These are phyloP conservation scores for Canariomyces notabilis DNA, from an alignment of 2,329 filamentous ascomycete species.

Conservation along the genomic window DNA sequence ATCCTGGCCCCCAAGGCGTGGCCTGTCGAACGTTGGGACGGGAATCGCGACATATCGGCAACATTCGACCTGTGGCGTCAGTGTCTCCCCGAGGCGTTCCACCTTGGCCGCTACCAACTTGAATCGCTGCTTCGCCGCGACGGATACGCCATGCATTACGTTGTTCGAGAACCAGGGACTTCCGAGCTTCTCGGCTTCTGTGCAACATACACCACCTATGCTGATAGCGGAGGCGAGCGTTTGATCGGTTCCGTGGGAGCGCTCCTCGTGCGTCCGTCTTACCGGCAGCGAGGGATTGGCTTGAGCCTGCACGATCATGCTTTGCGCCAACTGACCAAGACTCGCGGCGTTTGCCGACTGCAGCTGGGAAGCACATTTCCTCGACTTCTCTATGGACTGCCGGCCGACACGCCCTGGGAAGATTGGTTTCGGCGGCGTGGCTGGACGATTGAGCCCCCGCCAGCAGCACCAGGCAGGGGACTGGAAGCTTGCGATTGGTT, in stretches of 20 bases:
- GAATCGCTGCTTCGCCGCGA: slow-evolving; percentile 46
- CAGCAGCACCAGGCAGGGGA: slow-evolving; percentile 41
- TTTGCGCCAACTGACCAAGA: slow-evolving; percentile 43
- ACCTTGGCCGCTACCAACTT: slow-evolving; percentile 39
- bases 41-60: slow-evolving; percentile 36
- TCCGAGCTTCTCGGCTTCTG: slow-evolving; percentile 51
- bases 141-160: slow-evolving; percentile 53
- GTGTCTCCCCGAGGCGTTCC: slow-evolving; percentile 42
- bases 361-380: slow-evolving; percentile 57
- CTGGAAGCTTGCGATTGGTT: slow-evolving; percentile 51
- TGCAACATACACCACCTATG: slow-evolving; percentile 55
- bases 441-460: slow-evolving; percentile 48
- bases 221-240: slow-evolving; percentile 46
- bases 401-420: slow-evolving; percentile 36
- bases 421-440: slow-evolving; percentile 52
- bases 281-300: slow-evolving; percentile 48
- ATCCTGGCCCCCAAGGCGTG: slow-evolving; percentile 34
- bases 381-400: slow-evolving; percentile 51
- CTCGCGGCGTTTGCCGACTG: slow-evolving; percentile 48
- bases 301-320: slow-evolving; percentile 49
- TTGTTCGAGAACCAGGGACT: slow-evolving; percentile 45
- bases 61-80: slow-evolving; percentile 45
- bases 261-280: slow-evolving; percentile 46
- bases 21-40: slow-evolving; percentile 38
- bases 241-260: slow-evolving; percentile 53